phyloP scores from a whole-genome alignment of 2,329 filamentous ascomycete species.

The Neofusicoccum laricinum region DNA sequence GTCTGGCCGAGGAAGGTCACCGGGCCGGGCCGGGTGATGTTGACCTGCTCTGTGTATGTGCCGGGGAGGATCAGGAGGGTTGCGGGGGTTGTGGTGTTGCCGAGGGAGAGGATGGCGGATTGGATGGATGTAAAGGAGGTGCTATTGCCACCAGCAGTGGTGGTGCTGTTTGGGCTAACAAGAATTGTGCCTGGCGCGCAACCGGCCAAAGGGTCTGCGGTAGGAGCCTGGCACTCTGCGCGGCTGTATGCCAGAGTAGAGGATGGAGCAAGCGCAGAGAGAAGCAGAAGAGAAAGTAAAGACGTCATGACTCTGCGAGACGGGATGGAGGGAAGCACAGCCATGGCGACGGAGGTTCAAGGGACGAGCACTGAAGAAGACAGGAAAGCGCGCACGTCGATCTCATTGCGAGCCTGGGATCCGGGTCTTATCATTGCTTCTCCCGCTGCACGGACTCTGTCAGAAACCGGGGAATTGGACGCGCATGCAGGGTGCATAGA shows the following conservation, averaged over 20 bases:
- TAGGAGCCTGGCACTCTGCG: slow-evolving; percentile 36
- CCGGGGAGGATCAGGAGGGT: slow-evolving; percentile 61
- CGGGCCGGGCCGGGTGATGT: slow-evolving; percentile 60
- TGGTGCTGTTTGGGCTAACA: slow-evolving; percentile 24
- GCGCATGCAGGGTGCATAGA: slow-evolving; percentile 13
- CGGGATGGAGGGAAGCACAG: not conserved
- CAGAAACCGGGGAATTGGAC: slow-evolving; percentile 30
- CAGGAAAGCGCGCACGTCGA: not conserved
- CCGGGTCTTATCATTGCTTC: not conserved
- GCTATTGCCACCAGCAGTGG: slow-evolving; percentile 16
- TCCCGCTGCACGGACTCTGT: not conserved
- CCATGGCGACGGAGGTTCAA: not conserved
- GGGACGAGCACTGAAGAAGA: not conserved
- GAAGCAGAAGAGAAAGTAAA: not conserved
- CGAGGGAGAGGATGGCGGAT: slow-evolving; percentile 47
- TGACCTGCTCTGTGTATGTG: slow-evolving; percentile 62
- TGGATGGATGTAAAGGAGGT: slow-evolving; percentile 41
- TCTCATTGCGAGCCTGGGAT: not conserved
- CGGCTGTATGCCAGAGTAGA: slow-evolving; percentile 23
- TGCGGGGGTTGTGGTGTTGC: slow-evolving; percentile 44
- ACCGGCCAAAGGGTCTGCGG: slow-evolving; percentile 35
- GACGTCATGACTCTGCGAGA: not conserved
- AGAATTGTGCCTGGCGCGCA: slow-evolving; percentile 36
- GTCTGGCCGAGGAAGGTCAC: slow-evolving; percentile 62
- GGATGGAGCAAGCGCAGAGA: slow-evolving; percentile 21